Conservation (phyloP, 805 yeast genomes). For the Scheffersomyces lignosus region DNA sequence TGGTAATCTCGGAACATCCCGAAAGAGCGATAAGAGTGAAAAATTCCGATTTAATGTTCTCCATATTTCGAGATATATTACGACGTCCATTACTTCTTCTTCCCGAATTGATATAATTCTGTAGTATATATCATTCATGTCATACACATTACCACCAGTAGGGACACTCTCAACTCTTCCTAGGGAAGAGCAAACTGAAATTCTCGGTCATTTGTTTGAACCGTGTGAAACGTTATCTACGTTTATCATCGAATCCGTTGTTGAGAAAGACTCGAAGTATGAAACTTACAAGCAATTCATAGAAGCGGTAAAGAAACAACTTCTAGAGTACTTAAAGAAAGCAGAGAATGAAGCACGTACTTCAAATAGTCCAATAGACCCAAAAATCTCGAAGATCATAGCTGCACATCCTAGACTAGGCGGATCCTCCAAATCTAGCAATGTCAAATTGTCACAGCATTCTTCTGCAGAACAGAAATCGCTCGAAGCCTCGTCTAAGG, state of each 20-base stretch:
- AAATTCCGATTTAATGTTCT: no score
- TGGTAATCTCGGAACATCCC: no score
- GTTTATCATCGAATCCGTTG: slow-evolving; percentile 29
- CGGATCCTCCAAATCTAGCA: slow-evolving; percentile 15
- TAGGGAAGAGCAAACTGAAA: slow-evolving; percentile 28
- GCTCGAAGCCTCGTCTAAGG: slow-evolving; percentile 47
- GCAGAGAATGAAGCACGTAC: slow-evolving; percentile 22
- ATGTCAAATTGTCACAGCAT: slow-evolving; percentile 54
- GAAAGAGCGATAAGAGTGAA: no score
- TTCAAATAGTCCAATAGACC: slow-evolving; percentile 17
- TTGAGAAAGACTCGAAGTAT: slow-evolving; percentile 13
- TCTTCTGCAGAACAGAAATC: slow-evolving; percentile 72
- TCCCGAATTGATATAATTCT: no score
- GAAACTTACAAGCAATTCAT: slow-evolving; percentile 38
- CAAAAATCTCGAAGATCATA: slow-evolving; percentile 53
- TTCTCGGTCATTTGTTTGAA: slow-evolving; percentile 62
- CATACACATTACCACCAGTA: slow-evolving; percentile 32
- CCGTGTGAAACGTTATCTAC: slow-evolving; percentile 52
- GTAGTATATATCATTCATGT: no score
- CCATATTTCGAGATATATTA: no score
- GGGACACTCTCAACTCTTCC: slow-evolving; percentile 17
- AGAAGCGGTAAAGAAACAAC: slow-evolving; percentile 40
- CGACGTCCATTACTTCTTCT: no score
- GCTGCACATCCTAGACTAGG: slow-evolving; percentile 93
- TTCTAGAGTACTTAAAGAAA: slow-evolving; percentile 32